Percentiles rank a stretch among this genome's conserved stretches.
These are phyloP conservation scores for Cladobotryum protrusum DNA, from an alignment of 2,329 filamentous ascomycete genomes.

Conservation along the genomic window DNA sequence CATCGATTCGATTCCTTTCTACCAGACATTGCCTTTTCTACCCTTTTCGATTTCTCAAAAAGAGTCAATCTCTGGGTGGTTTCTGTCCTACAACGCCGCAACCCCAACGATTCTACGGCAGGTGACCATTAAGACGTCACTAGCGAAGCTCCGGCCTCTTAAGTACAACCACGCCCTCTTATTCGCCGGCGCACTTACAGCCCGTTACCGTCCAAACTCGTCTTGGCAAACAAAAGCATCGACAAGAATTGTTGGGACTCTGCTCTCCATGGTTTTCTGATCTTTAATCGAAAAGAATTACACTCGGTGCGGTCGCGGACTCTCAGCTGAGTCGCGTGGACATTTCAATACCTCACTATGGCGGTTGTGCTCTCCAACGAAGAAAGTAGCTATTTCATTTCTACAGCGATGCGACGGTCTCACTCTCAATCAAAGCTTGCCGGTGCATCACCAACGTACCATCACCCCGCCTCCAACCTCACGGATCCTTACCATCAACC, in stretches of 20 bases:
- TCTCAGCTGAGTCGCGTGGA: slow-evolving; percentile 4
- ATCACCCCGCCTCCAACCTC: slow-evolving; percentile 41
- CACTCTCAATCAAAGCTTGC: slow-evolving; percentile 55
- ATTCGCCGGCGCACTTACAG: slow-evolving; percentile 10
- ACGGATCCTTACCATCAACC: slow-evolving; percentile 40
- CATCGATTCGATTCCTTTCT: neutral
- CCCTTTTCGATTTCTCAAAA: neutral
- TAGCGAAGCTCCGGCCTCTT: slow-evolving; percentile 9
- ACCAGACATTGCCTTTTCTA: neutral
- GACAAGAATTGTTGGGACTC: neutral
- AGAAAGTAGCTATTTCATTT: slow-evolving; percentile 51
- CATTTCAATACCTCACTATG: slow-evolving; percentile 30
- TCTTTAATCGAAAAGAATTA: neutral
- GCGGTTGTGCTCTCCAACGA: slow-evolving; percentile 52
- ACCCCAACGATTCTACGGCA: neutral
- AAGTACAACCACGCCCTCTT: slow-evolving; percentile 5
- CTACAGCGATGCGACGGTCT: slow-evolving; percentile 50
- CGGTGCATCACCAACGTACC: slow-evolving; percentile 36
- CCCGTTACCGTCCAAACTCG: too few relatives aligned
- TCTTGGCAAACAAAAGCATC: too few relatives aligned
- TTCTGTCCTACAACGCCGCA: neutral
- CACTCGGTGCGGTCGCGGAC: neutral
- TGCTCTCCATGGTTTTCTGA: slow-evolving; percentile 6
- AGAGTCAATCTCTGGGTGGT: neutral
- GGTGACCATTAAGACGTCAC: slow-evolving; percentile 11